phyloP scores from a whole-genome alignment of 2,329 filamentous ascomycete genomes.

The Fonsecaea pedrosoi region DNA sequence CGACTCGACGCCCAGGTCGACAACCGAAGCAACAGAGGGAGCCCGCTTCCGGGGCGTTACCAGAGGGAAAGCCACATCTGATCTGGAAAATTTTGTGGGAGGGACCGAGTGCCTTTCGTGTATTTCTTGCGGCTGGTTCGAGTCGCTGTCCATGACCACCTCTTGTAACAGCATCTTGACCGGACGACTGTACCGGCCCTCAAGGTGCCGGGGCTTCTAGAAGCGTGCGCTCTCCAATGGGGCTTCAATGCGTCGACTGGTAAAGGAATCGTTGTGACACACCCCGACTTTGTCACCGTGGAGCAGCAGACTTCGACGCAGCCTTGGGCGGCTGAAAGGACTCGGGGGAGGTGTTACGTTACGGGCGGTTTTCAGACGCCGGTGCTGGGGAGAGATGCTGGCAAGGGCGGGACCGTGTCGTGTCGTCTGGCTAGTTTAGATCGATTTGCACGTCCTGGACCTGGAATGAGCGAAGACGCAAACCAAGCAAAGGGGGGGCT shows the following conservation, averaged over 20 bases:
- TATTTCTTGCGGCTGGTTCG: conserved; percentile 29
- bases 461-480: neutral
- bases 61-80: conserved; percentile 38
- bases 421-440: neutral
- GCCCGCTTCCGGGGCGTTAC: conserved; percentile 35
- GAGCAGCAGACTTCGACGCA: neutral
- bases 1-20: conserved; percentile 25
- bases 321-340: neutral
- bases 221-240: neutral
- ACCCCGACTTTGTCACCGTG: neutral
- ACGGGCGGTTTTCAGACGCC: neutral
- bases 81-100: conserved; percentile 29
- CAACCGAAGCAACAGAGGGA: conserved; percentile 33
- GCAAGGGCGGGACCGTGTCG: neutral
- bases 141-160: conserved; percentile 34
- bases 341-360: neutral
- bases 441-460: neutral
- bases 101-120: conserved; percentile 33
- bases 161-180: conserved; percentile 35
- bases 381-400: neutral
- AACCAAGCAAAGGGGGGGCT: conserved; percentile 9
- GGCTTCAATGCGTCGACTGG: neutral
- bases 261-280: neutral
- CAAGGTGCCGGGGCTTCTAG: neutral
- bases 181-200: conserved; percentile 13